Percentiles rank a stretch among this genome's conserved stretches.
These are phyloP conservation scores for Ustilago bromivora DNA, from an alignment of 1,284 basidiomycete genomes.

Conservation along the genomic window DNA sequence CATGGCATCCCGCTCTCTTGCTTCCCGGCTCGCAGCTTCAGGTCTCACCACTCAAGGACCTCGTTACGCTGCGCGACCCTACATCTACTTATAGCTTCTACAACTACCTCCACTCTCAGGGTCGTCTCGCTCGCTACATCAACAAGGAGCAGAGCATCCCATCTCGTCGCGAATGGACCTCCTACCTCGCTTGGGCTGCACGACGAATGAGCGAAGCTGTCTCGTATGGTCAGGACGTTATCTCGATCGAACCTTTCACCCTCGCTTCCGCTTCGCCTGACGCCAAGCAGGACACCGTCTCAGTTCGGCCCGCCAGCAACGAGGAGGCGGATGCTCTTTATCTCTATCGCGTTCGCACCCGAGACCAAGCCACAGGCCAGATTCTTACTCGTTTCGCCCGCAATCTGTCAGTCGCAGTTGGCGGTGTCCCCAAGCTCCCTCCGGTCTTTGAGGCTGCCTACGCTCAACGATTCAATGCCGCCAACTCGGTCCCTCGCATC, in stretches of 20 bases:
- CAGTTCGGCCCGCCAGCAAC: slow-evolving; percentile 24
- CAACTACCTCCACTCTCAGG: slow-evolving; percentile 66
- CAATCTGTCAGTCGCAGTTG: slow-evolving; percentile 64
- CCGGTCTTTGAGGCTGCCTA: slow-evolving; percentile 50
- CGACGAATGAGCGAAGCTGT: slow-evolving; percentile 59
- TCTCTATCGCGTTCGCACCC: slow-evolving; percentile 50
- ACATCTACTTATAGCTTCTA: slow-evolving; percentile 66
- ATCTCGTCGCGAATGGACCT: slow-evolving; percentile 67
- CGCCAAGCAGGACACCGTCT: slow-evolving; percentile 32
- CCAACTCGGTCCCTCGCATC: slow-evolving; percentile 40
- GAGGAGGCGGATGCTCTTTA: slow-evolving; percentile 36
- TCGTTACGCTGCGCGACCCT: slow-evolving; percentile 68
- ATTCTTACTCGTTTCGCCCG: slow-evolving; percentile 43
- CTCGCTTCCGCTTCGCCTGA: slow-evolving; percentile 26
- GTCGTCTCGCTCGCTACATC: slow-evolving; percentile 66
- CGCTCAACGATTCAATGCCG: slow-evolving; percentile 16
- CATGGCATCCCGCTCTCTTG: slow-evolving; percentile 67
- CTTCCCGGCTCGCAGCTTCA: slow-evolving; percentile 68
- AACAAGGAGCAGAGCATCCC: slow-evolving; percentile 67
- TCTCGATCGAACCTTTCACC: slow-evolving; percentile 59
- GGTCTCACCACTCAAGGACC: slow-evolving; percentile 68
- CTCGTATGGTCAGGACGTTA: slow-evolving; percentile 60
- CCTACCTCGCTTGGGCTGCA: slow-evolving; percentile 68
- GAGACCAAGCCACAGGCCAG: slow-evolving; percentile 29
- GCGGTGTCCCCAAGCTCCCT: slow-evolving; percentile 61